A percentile compares a stretch with the other conserved stretches of the same genome.
These are phyloP conservation scores for Hypoxylon sp. DNA, from an alignment of 2,329 filamentous ascomycete genomes.

Conservation along the genomic window DNA sequence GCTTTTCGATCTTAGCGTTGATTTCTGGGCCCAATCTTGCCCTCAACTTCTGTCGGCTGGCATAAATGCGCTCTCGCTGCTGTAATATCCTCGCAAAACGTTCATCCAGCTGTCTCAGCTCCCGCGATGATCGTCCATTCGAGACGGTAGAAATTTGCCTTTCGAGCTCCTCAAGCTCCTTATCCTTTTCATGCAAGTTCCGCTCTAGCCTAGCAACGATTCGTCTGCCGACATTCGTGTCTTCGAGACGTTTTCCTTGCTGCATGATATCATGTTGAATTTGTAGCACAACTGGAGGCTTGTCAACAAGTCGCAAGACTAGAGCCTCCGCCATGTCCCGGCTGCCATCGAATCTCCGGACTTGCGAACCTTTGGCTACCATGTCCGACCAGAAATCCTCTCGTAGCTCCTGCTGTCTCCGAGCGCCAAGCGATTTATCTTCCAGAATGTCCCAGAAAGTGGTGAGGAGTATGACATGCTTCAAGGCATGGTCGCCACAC, in stretches of 20 bases:
- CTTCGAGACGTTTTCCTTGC: neutral
- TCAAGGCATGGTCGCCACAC: slow-evolving; percentile 44
- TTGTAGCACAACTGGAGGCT: neutral
- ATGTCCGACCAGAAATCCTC: slow-evolving; percentile 5
- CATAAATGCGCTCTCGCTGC: slow-evolving; percentile 1
- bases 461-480: slow-evolving; percentile 36
- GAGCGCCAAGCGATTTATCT: slow-evolving; percentile 9
- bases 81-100: neutral
- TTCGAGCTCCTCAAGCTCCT: slow-evolving; percentile 2
- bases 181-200: neutral
- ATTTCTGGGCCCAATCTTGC: neutral
- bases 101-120: neutral
- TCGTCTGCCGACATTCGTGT: neutral
- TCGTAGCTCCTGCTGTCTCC: slow-evolving; percentile 1
- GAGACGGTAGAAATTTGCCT: neutral
- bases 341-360: slow-evolving; percentile 4
- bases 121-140: neutral
- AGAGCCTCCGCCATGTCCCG: slow-evolving; percentile 4
- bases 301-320: slow-evolving; percentile 1
- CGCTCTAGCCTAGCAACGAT: neutral
- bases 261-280: slow-evolving; percentile 5
- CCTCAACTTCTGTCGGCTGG: neutral
- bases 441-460: slow-evolving; percentile 34
- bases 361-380: slow-evolving; percentile 3
- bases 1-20: neutral